These are phyloP conservation scores for Termitomyces sp. DNA, from an alignment of 768 basidiomycete genomes.

Conservation along the genomic window DNA sequence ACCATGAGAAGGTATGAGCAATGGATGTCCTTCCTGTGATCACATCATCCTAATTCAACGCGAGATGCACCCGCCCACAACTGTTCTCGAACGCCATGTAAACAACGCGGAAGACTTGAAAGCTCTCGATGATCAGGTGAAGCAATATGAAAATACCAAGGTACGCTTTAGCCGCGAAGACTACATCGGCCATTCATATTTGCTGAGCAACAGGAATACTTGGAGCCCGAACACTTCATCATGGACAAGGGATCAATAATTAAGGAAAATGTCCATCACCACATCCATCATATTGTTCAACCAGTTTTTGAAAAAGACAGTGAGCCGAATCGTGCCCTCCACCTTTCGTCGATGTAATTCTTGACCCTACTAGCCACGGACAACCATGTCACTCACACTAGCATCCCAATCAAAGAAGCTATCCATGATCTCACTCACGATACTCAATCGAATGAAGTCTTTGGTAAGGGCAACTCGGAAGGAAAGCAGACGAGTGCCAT, in stretches of 20 bases:
- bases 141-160: not conserved
- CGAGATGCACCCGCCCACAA: not conserved
- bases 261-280: constrained; percentile 4
- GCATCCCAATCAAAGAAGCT: constrained; percentile 2
- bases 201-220: not conserved
- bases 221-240: not conserved
- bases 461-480: not conserved
- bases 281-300: constrained; percentile 8
- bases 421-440: not conserved
- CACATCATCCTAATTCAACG: not conserved
- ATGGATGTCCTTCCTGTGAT: not conserved
- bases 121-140: not conserved
- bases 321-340: not conserved
- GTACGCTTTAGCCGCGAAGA: not conserved
- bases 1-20: constrained; percentile 20
- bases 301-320: constrained; percentile 10
- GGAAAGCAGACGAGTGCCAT: not conserved
- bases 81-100: constrained; percentile 1
- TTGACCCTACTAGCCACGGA: not conserved
- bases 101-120: constrained; percentile 2
- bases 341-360: not conserved
- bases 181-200: not conserved
- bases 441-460: not conserved
- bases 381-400: not conserved
- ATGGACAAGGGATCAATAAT: constrained; percentile 7